phyloP scores from a whole-genome alignment of 148 eudicot genomes.

The Diospyros lotus region DNA sequence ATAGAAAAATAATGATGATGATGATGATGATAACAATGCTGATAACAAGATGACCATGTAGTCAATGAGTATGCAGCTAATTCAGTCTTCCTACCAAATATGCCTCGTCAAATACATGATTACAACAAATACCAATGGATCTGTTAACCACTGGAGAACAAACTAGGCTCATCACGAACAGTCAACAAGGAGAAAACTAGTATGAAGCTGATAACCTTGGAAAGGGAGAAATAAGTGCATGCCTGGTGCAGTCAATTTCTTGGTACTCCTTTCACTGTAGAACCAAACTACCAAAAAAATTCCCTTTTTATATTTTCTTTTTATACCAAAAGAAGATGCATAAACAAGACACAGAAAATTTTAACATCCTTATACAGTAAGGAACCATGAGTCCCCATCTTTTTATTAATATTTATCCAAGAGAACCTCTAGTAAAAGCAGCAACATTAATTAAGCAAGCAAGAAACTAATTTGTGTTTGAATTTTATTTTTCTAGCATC shows the following conservation, averaged over 20 bases:
- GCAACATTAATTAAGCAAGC: constrained; percentile 2
- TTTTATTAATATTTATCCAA: neutral
- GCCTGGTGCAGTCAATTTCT: neutral
- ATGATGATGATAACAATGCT: neutral
- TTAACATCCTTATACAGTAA: neutral
- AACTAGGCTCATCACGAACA: neutral
- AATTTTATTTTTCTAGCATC: neutral
- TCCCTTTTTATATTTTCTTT: neutral
- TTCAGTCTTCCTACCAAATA: neutral
- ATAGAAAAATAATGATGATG: neutral
- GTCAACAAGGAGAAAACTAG: neutral
- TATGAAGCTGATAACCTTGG: neutral
- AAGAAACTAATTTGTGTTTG: constrained; percentile 1
- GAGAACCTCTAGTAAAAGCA: neutral
- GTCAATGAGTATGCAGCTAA: neutral
- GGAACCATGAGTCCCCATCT: neutral
- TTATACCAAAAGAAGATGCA: neutral
- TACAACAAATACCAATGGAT: neutral
- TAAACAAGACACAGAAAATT: neutral
- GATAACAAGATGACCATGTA: neutral
- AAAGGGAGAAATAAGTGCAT: neutral
- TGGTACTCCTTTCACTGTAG: neutral
- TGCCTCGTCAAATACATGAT: neutral
- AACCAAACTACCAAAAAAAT: neutral
- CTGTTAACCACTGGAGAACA: neutral